These are phyloP conservation scores for Fusarium fracticaudum DNA, from an alignment of 2,329 filamentous ascomycete species.

Conservation along the genomic window DNA sequence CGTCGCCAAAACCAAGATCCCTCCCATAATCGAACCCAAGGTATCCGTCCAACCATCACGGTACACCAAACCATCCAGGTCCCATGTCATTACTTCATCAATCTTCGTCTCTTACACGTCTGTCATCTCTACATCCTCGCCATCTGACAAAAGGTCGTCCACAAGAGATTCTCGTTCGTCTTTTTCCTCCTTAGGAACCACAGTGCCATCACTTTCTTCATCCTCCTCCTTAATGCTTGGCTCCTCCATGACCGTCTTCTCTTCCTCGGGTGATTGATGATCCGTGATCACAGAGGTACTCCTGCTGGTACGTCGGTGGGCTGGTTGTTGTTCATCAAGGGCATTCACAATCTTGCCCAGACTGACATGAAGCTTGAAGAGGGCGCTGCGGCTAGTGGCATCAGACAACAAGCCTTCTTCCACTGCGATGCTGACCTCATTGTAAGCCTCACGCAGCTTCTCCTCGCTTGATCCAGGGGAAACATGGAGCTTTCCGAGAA, in stretches of 20 bases:
- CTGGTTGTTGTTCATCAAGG: slow-evolving; percentile 58
- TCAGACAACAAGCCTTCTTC: slow-evolving; percentile 69
- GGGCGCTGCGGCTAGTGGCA: slow-evolving; percentile 68
- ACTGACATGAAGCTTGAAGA: slow-evolving; percentile 74
- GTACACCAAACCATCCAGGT: slow-evolving; percentile 33
- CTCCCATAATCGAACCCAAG: slow-evolving; percentile 3
- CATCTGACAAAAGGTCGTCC: slow-evolving; percentile 54
- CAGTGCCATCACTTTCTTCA: slow-evolving; percentile 50
- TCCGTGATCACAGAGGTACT: slow-evolving; percentile 53
- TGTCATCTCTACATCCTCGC: slow-evolving; percentile 50
- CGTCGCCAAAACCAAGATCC: slow-evolving; percentile 25
- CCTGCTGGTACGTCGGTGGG: slow-evolving; percentile 54
- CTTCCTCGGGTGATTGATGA: slow-evolving; percentile 49
- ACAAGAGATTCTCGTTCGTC: slow-evolving; percentile 51
- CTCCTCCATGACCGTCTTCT: slow-evolving; percentile 54
- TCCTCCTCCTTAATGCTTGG: slow-evolving; percentile 61
- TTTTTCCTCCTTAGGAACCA: slow-evolving; percentile 46
- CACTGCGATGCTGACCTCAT: slow-evolving; percentile 68
- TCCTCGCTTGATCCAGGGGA: slow-evolving; percentile 71
- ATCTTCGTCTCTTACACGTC: slow-evolving; percentile 34
- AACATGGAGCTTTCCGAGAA: slow-evolving; percentile 86
- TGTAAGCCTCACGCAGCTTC: slow-evolving; percentile 67
- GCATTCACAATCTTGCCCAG: slow-evolving; percentile 74
- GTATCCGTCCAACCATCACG: slow-evolving; percentile 22
- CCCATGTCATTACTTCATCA: slow-evolving; percentile 35